These are phyloP conservation scores for Syncephalastrum contaminatum DNA, from an alignment of 371 early-diverging fungal genomes.

Conservation along the genomic window DNA sequence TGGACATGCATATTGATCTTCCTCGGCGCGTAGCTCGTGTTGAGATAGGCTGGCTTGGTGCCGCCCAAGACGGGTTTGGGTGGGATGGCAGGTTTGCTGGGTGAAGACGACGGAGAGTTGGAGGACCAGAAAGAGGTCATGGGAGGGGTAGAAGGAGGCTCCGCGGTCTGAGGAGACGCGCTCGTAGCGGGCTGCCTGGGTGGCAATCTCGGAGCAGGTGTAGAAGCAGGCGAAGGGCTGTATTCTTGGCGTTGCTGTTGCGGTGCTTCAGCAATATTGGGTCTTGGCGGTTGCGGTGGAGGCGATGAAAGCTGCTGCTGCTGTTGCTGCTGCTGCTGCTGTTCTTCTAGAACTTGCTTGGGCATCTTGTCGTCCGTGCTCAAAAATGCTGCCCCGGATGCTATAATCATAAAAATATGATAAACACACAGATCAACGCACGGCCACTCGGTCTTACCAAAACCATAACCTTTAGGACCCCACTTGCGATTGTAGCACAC, in stretches of 20 bases:
- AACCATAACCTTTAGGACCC: constrained; percentile 56
- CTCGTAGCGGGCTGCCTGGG: neutral
- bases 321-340: constrained; percentile 12
- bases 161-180: constrained; percentile 10
- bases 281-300: neutral
- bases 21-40: constrained; percentile 42
- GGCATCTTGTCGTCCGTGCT: constrained; percentile 49
- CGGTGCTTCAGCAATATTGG: too few species aligned
- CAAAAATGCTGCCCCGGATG: constrained; percentile 50
- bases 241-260: too few species aligned
- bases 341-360: constrained; percentile 34
- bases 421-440: too few species aligned
- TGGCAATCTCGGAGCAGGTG: constrained; percentile 6
- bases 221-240: constrained; percentile 7
- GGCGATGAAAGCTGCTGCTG: constrained; percentile 1
- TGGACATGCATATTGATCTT: constrained; percentile 36
- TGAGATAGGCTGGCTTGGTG: constrained; percentile 16
- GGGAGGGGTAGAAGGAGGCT: constrained; percentile 5
- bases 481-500: constrained; percentile 47
- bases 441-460: constrained; percentile 24
- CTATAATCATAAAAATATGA: constrained; percentile 10
- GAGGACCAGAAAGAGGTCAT: constrained; percentile 19
- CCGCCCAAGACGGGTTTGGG: constrained; percentile 5
- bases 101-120: neutral
- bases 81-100: constrained; percentile 3